Conservation (phyloP, 768 basidiomycete genomes). For the Russula brevipes region DNA sequence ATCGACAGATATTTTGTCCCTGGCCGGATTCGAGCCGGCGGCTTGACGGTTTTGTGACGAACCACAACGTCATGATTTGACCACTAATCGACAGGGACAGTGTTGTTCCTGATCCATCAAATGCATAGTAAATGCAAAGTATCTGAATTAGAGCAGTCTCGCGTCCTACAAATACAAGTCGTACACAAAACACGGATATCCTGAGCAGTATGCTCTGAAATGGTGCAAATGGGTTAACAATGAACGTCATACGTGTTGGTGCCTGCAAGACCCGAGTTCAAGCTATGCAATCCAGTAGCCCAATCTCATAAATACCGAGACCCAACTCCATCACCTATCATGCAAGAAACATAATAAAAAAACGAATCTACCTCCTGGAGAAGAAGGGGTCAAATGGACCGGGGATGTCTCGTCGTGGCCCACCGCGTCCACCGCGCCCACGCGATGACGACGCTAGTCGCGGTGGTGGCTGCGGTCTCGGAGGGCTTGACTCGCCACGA, state of each 20-base stretch:
- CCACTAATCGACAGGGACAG: slow-evolving; percentile 23
- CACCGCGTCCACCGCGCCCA: not conserved
- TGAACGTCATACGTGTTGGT: not conserved
- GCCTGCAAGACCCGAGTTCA: not conserved
- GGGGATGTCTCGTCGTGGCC: not conserved
- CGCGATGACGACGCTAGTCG: slow-evolving; percentile 1
- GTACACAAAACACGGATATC: not conserved
- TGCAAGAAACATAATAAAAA: not conserved
- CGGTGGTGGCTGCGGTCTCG: slow-evolving; percentile 7
- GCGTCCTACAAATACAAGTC: not conserved
- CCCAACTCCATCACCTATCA: not conserved
- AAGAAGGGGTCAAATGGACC: slow-evolving; percentile 17
- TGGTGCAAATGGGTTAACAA: not conserved
- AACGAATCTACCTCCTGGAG: not conserved
- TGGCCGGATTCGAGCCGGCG: slow-evolving; percentile 23
- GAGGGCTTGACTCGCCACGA: slow-evolving; percentile 45
- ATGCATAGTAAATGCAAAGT: not conserved
- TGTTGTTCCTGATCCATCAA: not conserved
- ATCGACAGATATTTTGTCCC: slow-evolving; percentile 8
- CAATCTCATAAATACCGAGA: not conserved
- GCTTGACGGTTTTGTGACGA: slow-evolving; percentile 15
- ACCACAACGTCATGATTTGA: slow-evolving; percentile 25
- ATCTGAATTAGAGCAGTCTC: no score
- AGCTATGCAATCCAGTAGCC: not conserved
- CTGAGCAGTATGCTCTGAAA: not conserved